Conservation (phyloP, 805 yeast species). For the Monosporozyma siamensis region DNA sequence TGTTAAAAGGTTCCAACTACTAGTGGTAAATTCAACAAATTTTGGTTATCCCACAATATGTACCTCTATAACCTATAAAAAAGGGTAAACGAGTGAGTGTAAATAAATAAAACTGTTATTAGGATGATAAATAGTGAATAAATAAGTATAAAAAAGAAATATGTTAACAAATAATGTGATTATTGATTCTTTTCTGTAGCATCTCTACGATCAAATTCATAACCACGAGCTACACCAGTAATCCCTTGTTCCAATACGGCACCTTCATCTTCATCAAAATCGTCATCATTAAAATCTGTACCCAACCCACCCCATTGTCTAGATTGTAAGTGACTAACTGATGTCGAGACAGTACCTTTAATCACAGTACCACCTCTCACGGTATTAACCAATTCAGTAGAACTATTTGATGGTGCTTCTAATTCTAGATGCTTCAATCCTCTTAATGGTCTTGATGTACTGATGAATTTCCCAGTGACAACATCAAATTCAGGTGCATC, state of each 20-base stretch:
- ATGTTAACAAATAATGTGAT: too few relatives aligned
- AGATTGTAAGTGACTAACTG: constrained; percentile 65
- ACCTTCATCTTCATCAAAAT: constrained; percentile 55
- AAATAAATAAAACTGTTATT: too few relatives aligned
- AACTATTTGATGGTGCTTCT: constrained; percentile 33
- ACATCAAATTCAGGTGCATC: constrained; percentile 76
- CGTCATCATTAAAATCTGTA: constrained; percentile 57
- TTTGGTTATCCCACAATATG: too few relatives aligned
- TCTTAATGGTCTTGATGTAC: constrained; percentile 69
- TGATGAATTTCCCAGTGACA: constrained; percentile 69
- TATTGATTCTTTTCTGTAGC: constrained; percentile 4
- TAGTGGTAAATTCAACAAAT: too few relatives aligned
- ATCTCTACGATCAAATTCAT: constrained; percentile 35
- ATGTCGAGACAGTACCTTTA: constrained; percentile 76
- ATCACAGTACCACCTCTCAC: constrained; percentile 54
- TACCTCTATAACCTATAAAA: too few relatives aligned
- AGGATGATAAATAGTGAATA: too few relatives aligned
- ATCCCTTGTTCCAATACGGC: constrained; percentile 73
- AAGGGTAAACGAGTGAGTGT: too few relatives aligned
- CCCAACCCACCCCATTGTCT: constrained; percentile 88
- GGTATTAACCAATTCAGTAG: constrained; percentile 41
- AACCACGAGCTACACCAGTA: constrained; percentile 85
- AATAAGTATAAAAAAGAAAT: background rate
- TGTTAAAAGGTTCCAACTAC: too few relatives aligned
- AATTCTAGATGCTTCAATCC: constrained; percentile 55